Evolutionary conservation across 1,284 basidiomycete species (phyloP), one percentile per base, ranked within the genome.

Genomic region (Meira miltonrushii): DNA sequence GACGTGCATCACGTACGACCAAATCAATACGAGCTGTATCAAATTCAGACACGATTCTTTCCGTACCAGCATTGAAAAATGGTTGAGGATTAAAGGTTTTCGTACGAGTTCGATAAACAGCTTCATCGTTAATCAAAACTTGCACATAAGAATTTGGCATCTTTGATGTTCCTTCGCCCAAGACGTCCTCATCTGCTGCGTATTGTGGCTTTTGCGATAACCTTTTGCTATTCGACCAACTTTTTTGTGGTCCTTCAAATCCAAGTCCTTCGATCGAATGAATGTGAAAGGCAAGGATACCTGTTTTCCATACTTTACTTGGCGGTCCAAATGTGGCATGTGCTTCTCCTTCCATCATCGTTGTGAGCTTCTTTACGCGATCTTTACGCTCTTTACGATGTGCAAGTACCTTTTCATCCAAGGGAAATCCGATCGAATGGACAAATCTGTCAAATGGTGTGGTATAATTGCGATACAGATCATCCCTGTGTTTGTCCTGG

Each of bases 211-310:
- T 65, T 25, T 61, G 55, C 21, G 58, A 61, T 33, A 64, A 46
- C 8, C 67, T 48, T 54, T 71, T 69, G 41, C 60, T 61, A n/a
- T 59, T 51, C 19, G 54, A 50, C 40, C 65, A 55, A 39, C 65
- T 69, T 50, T 58, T 63, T 39, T 72, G 66, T 38, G 67, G 69
- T 0, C 58, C 50, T 0, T 59, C 65, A 15, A 72, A 58, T 53
- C 72, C 72, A 19, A 75, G 64, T 12, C 60, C 59, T 17, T 70
- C 52, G 51, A 75, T 65, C 10, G 62, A 64, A 55, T 74, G 72
- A 46, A 75, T 68, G 59, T 74, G 73, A 60, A 72, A 75, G 1
- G 67, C 66, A 11, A 75, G 60, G 19, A 75, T 71, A 43, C 73
- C 73, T 4, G 61, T 61, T 0, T 68, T 69, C 12, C 64, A 51